Evolutionary conservation across 106 monocot genomes (phyloP).

Genomic region (Vanilla planifolia): DNA sequence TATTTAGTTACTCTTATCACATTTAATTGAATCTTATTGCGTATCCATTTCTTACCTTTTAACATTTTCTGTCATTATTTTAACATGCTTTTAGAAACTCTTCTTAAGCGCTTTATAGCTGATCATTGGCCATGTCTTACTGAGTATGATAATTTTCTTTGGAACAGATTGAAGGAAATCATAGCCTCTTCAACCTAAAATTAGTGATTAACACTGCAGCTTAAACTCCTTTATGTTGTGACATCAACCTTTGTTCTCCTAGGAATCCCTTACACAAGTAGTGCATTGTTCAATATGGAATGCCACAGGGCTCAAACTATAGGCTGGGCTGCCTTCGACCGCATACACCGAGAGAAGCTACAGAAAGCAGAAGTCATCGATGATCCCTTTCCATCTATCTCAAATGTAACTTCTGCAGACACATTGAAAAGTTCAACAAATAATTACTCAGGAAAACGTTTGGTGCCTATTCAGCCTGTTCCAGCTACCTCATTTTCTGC

Average conservation of each 20-base stretch:
- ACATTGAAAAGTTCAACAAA: slow-evolving; percentile 3
- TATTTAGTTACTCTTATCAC: too few relatives aligned
- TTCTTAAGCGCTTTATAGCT: too few relatives aligned
- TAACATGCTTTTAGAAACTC: too few relatives aligned
- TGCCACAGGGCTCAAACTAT: slow-evolving; percentile 17
- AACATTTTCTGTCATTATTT: too few relatives aligned
- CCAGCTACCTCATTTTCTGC: slow-evolving; percentile 50
- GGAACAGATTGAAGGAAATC: neutral
- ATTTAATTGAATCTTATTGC: too few relatives aligned
- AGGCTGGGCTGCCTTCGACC: slow-evolving; percentile 91
- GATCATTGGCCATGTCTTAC: slow-evolving; percentile 9
- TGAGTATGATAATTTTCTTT: neutral
- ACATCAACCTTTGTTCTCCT: neutral
- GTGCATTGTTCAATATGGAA: slow-evolving; percentile 30
- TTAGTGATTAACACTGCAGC: neutral
- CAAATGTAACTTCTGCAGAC: slow-evolving; percentile 4
- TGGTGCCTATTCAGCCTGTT: neutral
- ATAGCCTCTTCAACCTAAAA: neutral
- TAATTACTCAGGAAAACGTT: neutral
- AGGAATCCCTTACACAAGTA: slow-evolving; percentile 10
- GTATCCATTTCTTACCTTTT: too few relatives aligned
- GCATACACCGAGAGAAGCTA: slow-evolving; percentile 29
- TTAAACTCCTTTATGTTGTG: neutral
- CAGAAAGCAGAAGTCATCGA: slow-evolving; percentile 6
- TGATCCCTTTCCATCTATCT: slow-evolving; percentile 67